phyloP scores from a whole-genome alignment of 2,329 filamentous ascomycete genomes.

The Fusarium humuli region DNA sequence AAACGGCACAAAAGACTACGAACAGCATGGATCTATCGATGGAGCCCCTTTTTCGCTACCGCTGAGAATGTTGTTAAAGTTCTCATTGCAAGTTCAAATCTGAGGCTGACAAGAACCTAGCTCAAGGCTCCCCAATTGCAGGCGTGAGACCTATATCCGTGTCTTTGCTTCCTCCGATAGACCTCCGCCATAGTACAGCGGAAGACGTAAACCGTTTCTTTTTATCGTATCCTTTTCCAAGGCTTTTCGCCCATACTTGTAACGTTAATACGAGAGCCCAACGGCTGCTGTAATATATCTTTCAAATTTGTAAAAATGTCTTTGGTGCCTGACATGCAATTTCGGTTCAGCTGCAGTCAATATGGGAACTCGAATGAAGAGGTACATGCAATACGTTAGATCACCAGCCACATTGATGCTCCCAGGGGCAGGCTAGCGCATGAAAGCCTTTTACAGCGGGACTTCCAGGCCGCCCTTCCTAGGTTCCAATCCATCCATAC shows the following conservation, averaged over 20 bases:
- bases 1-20: background rate
- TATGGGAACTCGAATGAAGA: background rate
- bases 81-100: background rate
- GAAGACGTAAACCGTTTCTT: background rate
- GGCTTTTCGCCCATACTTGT: background rate
- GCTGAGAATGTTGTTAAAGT: background rate
- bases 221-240: background rate
- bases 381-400: background rate
- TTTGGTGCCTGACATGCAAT: conserved; percentile 13
- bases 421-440: conserved; percentile 22
- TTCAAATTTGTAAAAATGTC: background rate
- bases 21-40: background rate
- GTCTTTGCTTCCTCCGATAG: background rate
- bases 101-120: background rate
- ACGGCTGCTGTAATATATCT: background rate
- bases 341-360: conserved; percentile 5
- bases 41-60: background rate
- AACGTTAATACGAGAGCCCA: background rate
- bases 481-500: background rate
- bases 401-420: conserved; percentile 41
- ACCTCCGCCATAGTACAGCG: background rate
- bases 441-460: conserved; percentile 34
- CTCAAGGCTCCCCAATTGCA: background rate
- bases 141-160: background rate
- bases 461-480: conserved; percentile 16